Percentiles rank a stretch among this genome's conserved stretches.
phyloP scores from a whole-genome alignment of 2,329 filamentous ascomycete species.

The Monosporascus sp. region DNA sequence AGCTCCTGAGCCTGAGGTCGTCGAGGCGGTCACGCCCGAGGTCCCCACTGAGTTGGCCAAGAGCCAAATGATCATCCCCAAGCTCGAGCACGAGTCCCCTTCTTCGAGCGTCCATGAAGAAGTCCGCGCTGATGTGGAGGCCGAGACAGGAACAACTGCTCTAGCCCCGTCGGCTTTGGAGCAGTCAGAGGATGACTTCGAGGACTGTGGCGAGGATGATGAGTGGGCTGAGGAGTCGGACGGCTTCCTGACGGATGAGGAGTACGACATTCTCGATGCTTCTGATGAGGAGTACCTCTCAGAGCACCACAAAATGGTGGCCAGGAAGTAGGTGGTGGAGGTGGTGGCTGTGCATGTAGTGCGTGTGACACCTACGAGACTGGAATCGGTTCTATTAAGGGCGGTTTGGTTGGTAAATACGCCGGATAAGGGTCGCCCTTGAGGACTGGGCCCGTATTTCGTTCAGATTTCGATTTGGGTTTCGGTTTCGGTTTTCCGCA shows the following conservation, averaged over 20 bases:
- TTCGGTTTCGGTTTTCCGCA: not conserved
- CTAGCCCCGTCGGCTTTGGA: slow-evolving; percentile 22
- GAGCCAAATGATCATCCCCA: slow-evolving; percentile 94
- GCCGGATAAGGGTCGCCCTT: not conserved
- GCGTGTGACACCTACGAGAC: not conserved
- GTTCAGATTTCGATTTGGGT: not conserved
- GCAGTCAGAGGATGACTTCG: slow-evolving; percentile 44
- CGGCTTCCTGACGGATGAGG: slow-evolving; percentile 91
- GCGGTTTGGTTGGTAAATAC: not conserved
- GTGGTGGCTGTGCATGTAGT: not conserved
- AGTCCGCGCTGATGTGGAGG: slow-evolving; percentile 49
- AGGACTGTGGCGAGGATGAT: slow-evolving; percentile 50
- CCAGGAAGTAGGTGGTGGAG: slow-evolving; percentile 19
- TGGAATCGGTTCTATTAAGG: not conserved
- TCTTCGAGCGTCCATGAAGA: slow-evolving; percentile 71
- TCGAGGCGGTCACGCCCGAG: slow-evolving; percentile 10
- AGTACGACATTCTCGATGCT: slow-evolving; percentile 95
- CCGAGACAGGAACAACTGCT: slow-evolving; percentile 30
- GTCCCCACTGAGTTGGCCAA: slow-evolving; percentile 15
- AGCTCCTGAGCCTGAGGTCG: slow-evolving; percentile 7
- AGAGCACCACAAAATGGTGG: slow-evolving; percentile 40
- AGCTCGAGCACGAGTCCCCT: slow-evolving; percentile 89
- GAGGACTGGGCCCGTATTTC: not conserved
- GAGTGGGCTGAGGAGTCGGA: slow-evolving; percentile 60
- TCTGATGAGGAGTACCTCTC: slow-evolving; percentile 79